Conservation (phyloP, 805 yeast genomes). For the Sugiyamaella boreocaroliniensis region DNA sequence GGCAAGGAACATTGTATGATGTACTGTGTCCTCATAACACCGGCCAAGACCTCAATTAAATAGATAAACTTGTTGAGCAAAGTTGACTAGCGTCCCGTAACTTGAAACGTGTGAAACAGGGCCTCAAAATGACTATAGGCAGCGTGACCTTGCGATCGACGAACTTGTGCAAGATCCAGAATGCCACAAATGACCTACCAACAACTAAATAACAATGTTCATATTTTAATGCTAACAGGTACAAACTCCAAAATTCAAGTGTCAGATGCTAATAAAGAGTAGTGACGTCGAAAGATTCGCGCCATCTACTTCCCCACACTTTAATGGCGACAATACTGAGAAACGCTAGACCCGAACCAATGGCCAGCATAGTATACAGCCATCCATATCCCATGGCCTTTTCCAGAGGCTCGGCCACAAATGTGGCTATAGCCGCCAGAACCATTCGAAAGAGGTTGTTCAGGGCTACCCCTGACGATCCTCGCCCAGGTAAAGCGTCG, state of each 20-base stretch:
- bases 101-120: neutral
- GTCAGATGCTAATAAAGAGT: slow-evolving; percentile 26
- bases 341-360: slow-evolving; percentile 28
- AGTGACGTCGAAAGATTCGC: slow-evolving; percentile 38
- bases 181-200: too few species aligned
- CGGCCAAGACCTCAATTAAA: neutral
- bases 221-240: neutral
- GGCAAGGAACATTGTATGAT: neutral
- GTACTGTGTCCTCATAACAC: neutral
- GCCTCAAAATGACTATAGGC: too few species aligned
- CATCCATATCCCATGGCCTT: slow-evolving; percentile 66
- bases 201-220: neutral
- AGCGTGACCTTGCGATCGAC: neutral
- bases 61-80: neutral
- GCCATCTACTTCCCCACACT: slow-evolving; percentile 34
- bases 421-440: slow-evolving; percentile 70
- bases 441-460: slow-evolving; percentile 69
- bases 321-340: slow-evolving; percentile 29
- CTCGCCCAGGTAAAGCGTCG: slow-evolving; percentile 78
- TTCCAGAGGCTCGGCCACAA: slow-evolving; percentile 64
- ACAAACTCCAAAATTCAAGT: neutral
- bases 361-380: slow-evolving; percentile 58
- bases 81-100: neutral
- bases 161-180: too few species aligned
- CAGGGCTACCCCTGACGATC: slow-evolving; percentile 83